A percentile compares a stretch with the other conserved stretches of the same genome.
These are phyloP conservation scores for Penicillium riverlandense DNA, from an alignment of 495 filamentous ascomycete species.

Conservation along the genomic window DNA sequence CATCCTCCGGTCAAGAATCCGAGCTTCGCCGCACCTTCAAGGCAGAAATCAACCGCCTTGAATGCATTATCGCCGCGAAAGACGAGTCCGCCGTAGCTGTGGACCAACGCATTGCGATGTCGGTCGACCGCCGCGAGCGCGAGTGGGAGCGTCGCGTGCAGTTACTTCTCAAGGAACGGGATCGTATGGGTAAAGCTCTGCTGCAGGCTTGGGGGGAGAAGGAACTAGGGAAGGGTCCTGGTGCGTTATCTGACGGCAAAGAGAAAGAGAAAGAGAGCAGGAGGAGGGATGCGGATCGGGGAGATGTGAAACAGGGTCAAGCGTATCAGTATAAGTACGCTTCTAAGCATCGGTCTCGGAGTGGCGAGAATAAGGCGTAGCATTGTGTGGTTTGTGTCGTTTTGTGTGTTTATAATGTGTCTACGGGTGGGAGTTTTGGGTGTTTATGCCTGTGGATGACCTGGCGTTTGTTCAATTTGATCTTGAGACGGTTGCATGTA, in stretches of 20 bases:
- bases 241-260: slow-evolving; percentile 13
- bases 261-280: slow-evolving; percentile 22
- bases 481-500: background rate
- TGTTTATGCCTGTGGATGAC: background rate
- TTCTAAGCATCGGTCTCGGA: slow-evolving; percentile 11
- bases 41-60: slow-evolving; percentile 25
- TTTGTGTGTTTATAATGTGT: background rate
- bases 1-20: slow-evolving; percentile 12
- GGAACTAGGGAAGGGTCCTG: slow-evolving; percentile 27
- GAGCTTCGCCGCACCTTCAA: slow-evolving; percentile 23
- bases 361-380: slow-evolving; percentile 11
- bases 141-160: slow-evolving; percentile 46
- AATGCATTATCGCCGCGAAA: slow-evolving; percentile 30
- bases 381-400: background rate
- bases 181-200: slow-evolving; percentile 44
- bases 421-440: background rate
- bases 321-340: slow-evolving; percentile 42
- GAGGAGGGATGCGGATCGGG: slow-evolving; percentile 10
- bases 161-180: slow-evolving; percentile 49
- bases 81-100: slow-evolving; percentile 34
- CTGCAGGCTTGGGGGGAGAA: slow-evolving; percentile 45
- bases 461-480: background rate
- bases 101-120: slow-evolving; percentile 35
- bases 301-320: slow-evolving; percentile 26
- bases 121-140: slow-evolving; percentile 41